Evolutionary conservation across 1,139 yeast genomes (phyloP).

Genomic region (Taphrina wiesneri): DNA sequence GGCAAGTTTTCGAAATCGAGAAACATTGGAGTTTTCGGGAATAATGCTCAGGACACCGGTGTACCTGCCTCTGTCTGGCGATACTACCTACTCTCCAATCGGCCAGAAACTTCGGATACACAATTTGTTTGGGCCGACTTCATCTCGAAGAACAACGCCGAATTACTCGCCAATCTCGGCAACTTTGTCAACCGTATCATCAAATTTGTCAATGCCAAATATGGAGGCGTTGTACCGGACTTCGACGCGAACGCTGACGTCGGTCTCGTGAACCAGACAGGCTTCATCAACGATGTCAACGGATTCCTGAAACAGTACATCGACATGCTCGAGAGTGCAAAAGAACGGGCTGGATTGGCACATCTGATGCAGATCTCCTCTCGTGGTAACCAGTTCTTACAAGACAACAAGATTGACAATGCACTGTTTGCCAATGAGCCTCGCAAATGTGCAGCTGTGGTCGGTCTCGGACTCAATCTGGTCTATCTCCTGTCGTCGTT

Average conservation of each 20-base stretch:
- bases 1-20: constrained; percentile 97
- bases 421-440: constrained; percentile 73
- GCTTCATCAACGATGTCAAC: constrained; percentile 50
- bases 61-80: constrained; percentile 94
- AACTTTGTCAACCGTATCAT: constrained; percentile 92
- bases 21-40: constrained; percentile 96
- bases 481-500: constrained; percentile 79
- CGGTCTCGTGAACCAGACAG: constrained; percentile 48
- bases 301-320: constrained; percentile 61
- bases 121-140: constrained; percentile 97
- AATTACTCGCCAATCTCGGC: constrained; percentile 91
- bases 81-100: constrained; percentile 83
- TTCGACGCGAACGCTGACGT: constrained; percentile 56
- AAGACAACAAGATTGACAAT: constrained; percentile 92
- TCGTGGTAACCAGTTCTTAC: constrained; percentile 91
- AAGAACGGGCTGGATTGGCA: constrained; percentile 85
- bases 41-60: constrained; percentile 92
- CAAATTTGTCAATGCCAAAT: constrained; percentile 86
- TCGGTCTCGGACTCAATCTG: constrained; percentile 86
- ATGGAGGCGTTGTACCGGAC: constrained; percentile 82
- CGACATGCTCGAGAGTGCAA: constrained; percentile 73
- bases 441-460: constrained; percentile 84
- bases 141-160: constrained; percentile 88
- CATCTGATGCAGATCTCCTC: constrained; percentile 87
- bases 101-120: constrained; percentile 95